Percentiles rank a stretch among this genome's conserved stretches.
These are phyloP conservation scores for Penicillium coffeae DNA, from an alignment of 495 filamentous ascomycete species.

Conservation along the genomic window DNA sequence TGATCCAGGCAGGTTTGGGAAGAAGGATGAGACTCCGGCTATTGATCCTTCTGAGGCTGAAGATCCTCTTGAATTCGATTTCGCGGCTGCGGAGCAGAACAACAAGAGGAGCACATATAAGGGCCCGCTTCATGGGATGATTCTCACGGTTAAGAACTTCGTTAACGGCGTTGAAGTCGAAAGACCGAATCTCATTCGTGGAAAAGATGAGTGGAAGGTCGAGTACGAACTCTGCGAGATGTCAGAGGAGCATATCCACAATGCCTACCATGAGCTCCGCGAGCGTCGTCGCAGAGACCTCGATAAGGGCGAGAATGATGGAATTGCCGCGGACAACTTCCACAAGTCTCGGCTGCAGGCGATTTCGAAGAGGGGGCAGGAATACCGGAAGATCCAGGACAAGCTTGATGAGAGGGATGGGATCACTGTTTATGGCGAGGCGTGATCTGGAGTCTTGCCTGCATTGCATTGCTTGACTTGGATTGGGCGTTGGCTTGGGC, in stretches of 20 bases:
- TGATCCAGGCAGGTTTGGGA: neutral
- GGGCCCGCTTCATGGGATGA: conserved; percentile 54
- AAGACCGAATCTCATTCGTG: conserved; percentile 52
- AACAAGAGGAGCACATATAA: neutral
- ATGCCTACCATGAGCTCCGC: conserved; percentile 48
- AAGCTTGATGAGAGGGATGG: neutral
- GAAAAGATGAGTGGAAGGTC: conserved; percentile 63
- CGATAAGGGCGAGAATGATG: conserved; percentile 28
- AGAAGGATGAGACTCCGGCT: neutral
- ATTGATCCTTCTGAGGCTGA: no score
- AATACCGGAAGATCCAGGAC: neutral
- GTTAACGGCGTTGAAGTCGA: conserved; percentile 63
- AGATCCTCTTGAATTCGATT: no score
- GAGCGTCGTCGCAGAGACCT: conserved; percentile 49
- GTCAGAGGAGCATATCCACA: conserved; percentile 24
- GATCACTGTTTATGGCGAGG: neutral
- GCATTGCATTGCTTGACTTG: no score
- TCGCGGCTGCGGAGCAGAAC: neutral
- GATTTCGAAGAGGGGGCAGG: neutral
- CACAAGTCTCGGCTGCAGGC: neutral
- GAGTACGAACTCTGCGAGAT: conserved; percentile 71
- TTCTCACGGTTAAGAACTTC: conserved; percentile 65
- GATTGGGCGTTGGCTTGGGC: no score
- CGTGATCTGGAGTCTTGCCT: no score
- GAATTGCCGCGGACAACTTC: neutral